phyloP scores from a whole-genome alignment of 2,329 filamentous ascomycete species.

The Whalleya microplaca region DNA sequence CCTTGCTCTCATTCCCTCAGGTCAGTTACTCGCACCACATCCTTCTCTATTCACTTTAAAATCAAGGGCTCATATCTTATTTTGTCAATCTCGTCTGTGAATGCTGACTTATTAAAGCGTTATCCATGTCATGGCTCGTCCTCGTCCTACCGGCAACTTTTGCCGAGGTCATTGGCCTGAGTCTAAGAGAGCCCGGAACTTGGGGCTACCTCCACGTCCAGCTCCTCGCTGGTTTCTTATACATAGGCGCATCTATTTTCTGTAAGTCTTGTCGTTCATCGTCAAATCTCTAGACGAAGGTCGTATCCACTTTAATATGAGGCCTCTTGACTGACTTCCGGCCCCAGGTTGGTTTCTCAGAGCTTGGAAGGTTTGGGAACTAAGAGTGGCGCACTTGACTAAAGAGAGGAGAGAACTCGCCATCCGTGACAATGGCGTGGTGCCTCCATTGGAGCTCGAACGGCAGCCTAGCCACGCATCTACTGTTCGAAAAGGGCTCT shows the following conservation, averaged over 20 bases:
- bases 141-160: constrained; percentile 73
- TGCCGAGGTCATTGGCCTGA: constrained; percentile 65
- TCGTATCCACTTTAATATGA: background rate
- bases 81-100: background rate
- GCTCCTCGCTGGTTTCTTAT: constrained; percentile 65
- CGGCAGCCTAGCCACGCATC: constrained; percentile 18
- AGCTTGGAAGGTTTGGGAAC: constrained; percentile 48
- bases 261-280: constrained; percentile 31
- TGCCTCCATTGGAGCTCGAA: constrained; percentile 22
- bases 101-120: constrained; percentile 36
- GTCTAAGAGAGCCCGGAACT: constrained; percentile 49
- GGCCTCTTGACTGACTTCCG: constrained; percentile 5
- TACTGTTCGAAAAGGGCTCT: constrained; percentile 21
- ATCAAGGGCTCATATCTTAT: background rate
- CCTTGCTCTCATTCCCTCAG: constrained; percentile 67
- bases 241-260: constrained; percentile 56
- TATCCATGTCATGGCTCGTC: constrained; percentile 74
- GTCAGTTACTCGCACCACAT: constrained; percentile 31
- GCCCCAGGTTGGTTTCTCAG: constrained; percentile 45
- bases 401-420: constrained; percentile 36
- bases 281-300: background rate
- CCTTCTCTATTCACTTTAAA: background rate
- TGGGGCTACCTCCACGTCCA: constrained; percentile 57
- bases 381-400: constrained; percentile 37
- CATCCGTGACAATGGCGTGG: constrained; percentile 31